A percentile compares a stretch with the other conserved stretches of the same genome.
Evolutionary conservation across 169 alveolate species (phyloP).

Genomic region (Amoebophrya sp.): DNA sequence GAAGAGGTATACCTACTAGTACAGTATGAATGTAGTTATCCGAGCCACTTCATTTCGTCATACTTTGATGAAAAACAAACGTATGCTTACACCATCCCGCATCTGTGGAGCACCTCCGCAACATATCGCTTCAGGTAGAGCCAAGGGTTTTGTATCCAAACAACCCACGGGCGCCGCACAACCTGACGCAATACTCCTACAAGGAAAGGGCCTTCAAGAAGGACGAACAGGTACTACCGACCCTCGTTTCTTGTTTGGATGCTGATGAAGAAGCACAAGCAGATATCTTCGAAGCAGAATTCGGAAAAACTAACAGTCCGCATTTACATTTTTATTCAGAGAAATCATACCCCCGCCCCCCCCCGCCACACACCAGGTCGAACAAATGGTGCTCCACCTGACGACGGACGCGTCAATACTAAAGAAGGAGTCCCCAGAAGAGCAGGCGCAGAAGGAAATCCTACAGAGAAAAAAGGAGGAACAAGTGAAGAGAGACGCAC

Average conservation of each 20-base stretch:
- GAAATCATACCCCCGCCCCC: too few species aligned
- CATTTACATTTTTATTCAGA: too few species aligned
- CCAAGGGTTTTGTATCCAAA: not conserved
- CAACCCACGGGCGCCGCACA: conserved; percentile 56
- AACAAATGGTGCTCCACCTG: conserved; percentile 55
- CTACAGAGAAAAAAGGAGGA: not conserved
- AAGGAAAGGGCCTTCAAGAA: conserved; percentile 49
- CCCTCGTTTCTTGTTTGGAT: not conserved
- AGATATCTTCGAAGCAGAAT: not conserved
- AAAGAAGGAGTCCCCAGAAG: not conserved
- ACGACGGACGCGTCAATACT: conserved; percentile 46
- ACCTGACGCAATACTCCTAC: conserved; percentile 54
- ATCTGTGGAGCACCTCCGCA: not conserved
- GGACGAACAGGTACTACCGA: conserved; percentile 41
- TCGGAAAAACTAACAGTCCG: too few species aligned
- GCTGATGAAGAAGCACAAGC: not conserved
- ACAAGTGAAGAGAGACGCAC: not conserved
- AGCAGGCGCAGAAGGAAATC: not conserved
- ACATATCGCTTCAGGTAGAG: not conserved
- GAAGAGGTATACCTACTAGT: not conserved
- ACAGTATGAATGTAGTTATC: not conserved
- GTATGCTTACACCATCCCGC: too few species aligned
- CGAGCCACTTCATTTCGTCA: not conserved
- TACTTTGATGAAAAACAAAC: not conserved
- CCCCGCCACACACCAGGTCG: conserved; percentile 33